phyloP scores from a whole-genome alignment of 495 filamentous ascomycete genomes.

The Aspergillus egyptiacus region DNA sequence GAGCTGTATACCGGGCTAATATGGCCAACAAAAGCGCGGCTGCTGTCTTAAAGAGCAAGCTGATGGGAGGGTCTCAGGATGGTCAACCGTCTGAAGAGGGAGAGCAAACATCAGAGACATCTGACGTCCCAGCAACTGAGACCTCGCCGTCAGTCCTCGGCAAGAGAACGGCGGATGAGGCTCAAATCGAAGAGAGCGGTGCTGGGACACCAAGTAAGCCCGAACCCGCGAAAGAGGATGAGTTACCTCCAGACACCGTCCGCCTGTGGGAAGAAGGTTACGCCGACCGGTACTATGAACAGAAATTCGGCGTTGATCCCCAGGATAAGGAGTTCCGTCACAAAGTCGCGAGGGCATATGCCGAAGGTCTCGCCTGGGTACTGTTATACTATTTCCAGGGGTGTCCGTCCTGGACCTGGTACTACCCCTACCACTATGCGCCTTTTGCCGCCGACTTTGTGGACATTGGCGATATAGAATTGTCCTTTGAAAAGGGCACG shows the following conservation, averaged over 20 bases:
- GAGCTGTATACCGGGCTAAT: conserved; percentile 68
- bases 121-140: conserved; percentile 16
- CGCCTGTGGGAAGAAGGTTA: conserved; percentile 94
- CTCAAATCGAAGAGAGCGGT: conserved; percentile 56
- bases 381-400: conserved; percentile 96
- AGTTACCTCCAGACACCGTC: conserved; percentile 69
- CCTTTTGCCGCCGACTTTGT: conserved; percentile 95
- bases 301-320: conserved; percentile 87
- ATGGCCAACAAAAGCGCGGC: conserved; percentile 92
- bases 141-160: conserved; percentile 46
- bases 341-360: conserved; percentile 87
- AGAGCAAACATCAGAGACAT: conserved; percentile 16
- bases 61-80: conserved; percentile 47
- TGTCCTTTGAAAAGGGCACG: conserved; percentile 78
- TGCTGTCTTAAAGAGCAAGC: conserved; percentile 75
- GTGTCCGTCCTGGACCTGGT: conserved; percentile 98
- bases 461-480: conserved; percentile 69
- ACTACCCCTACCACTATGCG: conserved; percentile 97
- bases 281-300: conserved; percentile 91
- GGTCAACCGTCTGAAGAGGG: conserved; percentile 18
- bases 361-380: conserved; percentile 98
- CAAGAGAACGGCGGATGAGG: conserved; percentile 56
- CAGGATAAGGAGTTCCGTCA: conserved; percentile 80
- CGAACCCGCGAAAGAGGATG: conserved; percentile 46
- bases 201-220: conserved; percentile 49